Base-by-base conservation (phyloP, 2,329 filamentous ascomycete species). In the Cryphonectria parasitica region DNA sequence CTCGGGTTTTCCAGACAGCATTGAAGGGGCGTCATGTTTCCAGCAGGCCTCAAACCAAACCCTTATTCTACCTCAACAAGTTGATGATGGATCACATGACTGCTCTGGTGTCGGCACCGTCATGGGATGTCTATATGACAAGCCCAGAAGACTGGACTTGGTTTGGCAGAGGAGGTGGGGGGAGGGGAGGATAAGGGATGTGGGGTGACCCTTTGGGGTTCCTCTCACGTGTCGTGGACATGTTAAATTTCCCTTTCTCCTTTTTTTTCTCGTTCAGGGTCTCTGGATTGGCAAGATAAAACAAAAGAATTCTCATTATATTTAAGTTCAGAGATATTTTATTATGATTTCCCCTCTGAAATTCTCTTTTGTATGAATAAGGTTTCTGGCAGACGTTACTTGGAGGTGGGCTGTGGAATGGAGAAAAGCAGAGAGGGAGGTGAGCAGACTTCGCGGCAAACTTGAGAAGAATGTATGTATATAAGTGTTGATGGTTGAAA, bases 261-360 rank as follows among this genome's bases (percentile, higher is more conserved):
- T 56, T 39, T 60, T 25, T 54, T 54, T 58, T 10, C 54, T 58
- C 52, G 28, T 22, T 58, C 60, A 67, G 70, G 70, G 49, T 69
- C 49, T 71, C 28, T 52, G 70, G 70, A 64, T 67, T 64, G 70
- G 70, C 62, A 71, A 71, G 70, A 71, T 68, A 71, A 71, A 71
- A 67, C 3, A 61, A n/a, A 61, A 39, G 36, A 66, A 45, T 65
- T 28, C 45, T n/a, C 54, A 60, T 67, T 66, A 66, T 67, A 58
- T 22, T 28, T 66, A 58, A n/a, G 28, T 61, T 71, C 54, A 49
- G 7, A n/a, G 45, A n/a, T n/a, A n/a, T 49, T 19, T 49, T 49
- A 10, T 49, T 49, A 2, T 10, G n/a, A 11, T 19, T 49, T 22
- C 70, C 64, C 65, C 52, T 64, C 36, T 67, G 58, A 66, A 15